phyloP scores from a whole-genome alignment of 139 green algal genomes.

The Coelastrella sp. region DNA sequence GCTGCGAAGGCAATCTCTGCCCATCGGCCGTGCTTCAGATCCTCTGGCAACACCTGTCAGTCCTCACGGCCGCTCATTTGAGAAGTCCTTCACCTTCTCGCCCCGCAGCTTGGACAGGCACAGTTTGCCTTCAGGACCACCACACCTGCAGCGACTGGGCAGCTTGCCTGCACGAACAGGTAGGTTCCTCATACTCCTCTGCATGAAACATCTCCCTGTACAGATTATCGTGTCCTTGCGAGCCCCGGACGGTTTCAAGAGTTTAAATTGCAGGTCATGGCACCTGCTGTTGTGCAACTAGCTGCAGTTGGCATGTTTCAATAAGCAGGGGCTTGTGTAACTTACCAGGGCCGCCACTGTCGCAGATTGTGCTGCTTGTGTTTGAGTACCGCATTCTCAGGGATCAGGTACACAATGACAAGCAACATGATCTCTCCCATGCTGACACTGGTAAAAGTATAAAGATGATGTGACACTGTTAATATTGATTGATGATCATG shows the following conservation, averaged over 20 bases:
- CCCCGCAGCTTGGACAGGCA: not conserved
- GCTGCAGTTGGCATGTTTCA: no score
- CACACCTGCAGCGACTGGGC: not conserved
- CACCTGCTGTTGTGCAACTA: no score
- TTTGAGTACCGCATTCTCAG: no score
- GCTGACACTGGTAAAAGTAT: no score
- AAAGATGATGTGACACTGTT: no score
- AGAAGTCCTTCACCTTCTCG: not conserved
- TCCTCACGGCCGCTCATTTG: not conserved
- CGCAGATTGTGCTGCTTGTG: no score
- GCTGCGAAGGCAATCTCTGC: not conserved
- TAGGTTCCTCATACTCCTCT: not conserved
- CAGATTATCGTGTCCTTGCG: not conserved
- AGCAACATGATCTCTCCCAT: no score
- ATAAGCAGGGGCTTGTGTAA: no score
- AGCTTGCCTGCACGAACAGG: not conserved
- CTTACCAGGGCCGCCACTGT: no score
- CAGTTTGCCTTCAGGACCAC: not conserved
- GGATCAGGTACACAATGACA: no score
- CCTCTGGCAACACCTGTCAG: not conserved
- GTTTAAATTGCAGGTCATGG: no score
- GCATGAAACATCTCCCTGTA: not conserved
- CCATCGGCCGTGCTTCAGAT: not conserved
- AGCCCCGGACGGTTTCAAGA: not conserved
- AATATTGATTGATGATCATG: no score